phyloP scores from a whole-genome alignment of 2,329 filamentous ascomycete genomes.

The Alternaria alternata region DNA sequence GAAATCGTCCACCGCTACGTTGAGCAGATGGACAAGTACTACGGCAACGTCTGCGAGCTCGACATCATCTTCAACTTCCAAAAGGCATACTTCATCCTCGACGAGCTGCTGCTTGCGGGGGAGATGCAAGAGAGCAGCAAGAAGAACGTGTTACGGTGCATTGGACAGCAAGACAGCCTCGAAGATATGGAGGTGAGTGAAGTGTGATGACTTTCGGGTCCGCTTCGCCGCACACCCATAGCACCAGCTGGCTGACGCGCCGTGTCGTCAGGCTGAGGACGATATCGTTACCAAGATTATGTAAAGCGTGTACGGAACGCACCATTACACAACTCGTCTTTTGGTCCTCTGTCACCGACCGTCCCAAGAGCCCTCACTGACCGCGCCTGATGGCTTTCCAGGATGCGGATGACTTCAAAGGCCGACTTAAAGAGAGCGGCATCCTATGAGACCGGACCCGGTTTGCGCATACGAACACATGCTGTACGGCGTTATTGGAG shows the following conservation, averaged over 20 bases:
- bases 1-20: constrained; percentile 99
- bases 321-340: constrained; percentile 17
- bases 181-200: constrained; percentile 98
- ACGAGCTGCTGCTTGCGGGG: constrained; percentile 92
- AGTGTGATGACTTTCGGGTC: constrained; percentile 24
- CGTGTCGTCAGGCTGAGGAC: constrained; percentile 76
- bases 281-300: constrained; percentile 87
- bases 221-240: constrained; percentile 28
- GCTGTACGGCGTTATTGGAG: constrained; percentile 34
- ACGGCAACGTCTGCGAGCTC: constrained; percentile 98
- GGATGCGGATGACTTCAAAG: constrained; percentile 43
- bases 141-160: constrained; percentile 96
- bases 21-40: constrained; percentile 99
- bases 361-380: constrained; percentile 36
- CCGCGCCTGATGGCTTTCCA: constrained; percentile 33
- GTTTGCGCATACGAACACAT: constrained; percentile 16
- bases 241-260: constrained; percentile 53
- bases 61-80: constrained; percentile 99
- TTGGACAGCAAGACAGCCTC: constrained; percentile 94
- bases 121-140: constrained; percentile 99
- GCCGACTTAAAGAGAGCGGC: constrained; percentile 41
- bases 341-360: constrained; percentile 22
- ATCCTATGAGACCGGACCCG: constrained; percentile 33
- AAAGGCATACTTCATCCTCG: constrained; percentile 98
- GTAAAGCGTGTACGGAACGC: constrained; percentile 54